Evolutionary conservation across 2,329 filamentous ascomycete genomes (phyloP), one percentile per base, ranked within the genome.

Genomic region (Beauveria australis): DNA sequence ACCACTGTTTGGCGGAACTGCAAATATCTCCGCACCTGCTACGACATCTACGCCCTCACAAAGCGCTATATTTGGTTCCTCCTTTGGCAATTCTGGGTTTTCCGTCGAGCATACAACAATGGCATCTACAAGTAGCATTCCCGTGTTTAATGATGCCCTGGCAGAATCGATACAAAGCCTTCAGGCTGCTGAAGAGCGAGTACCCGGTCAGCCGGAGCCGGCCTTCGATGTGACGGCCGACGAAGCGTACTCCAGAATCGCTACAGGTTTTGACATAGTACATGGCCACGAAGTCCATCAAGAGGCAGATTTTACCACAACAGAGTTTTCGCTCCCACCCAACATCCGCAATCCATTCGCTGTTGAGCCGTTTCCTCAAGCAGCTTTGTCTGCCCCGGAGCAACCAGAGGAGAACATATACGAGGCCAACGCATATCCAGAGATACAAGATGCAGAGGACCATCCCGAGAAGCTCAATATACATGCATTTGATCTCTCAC

Each of bases 81-180:
- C 48, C 1, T 52, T 51, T 19, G 56, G 48, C 4, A 46, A 52
- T 24, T 59, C 56, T 10, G 48, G 24, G 6, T 59, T 53, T 14
- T 59, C 56, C 1, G 56, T 53, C 5, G 56, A 59, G 40, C 56
- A 59, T 19, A 59, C 56, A 10, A 59, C 56, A 9, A 59, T 48
- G 26, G 56, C 56, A 7, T 59, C 56, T 37, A 51, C 47, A 28
- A 59, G 56, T 41, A 59, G 56, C n/a, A 52, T 59, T 19, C 56
- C 56, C n/a, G 56, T 59, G 16, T 59, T 59, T 10, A 59, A 59
- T 53, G 56, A 59, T 26, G 37, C 56, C 4, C 40, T 59, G 6
- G 56, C 56, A 12, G 56, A 59, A 46, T 52, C 56, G 12, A 46
- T 59, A 12, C 48, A 22, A n/a, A 59, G 46, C 52, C 56, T 30